A percentile compares a stretch with the other conserved stretches of the same genome.
These are phyloP conservation scores for Castanea mollissima DNA, from an alignment of 306 rosid genomes.

Conservation along the genomic window DNA sequence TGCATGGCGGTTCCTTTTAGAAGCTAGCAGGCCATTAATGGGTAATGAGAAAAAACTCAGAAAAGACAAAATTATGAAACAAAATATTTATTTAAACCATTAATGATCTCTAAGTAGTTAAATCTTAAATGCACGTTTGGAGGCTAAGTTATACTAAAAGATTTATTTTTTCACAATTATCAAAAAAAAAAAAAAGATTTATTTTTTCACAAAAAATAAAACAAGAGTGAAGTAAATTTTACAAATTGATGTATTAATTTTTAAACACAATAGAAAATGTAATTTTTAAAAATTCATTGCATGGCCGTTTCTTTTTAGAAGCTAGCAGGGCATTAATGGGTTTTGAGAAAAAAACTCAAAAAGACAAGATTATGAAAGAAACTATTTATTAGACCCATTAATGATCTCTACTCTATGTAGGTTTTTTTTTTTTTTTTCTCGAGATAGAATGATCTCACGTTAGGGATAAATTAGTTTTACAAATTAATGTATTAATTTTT, in stretches of 20 bases:
- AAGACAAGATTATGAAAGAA: slow-evolving; percentile 39
- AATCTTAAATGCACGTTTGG: background rate
- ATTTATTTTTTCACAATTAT: background rate
- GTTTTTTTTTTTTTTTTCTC: no score
- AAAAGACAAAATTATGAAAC: slow-evolving; percentile 41
- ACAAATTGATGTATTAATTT: no score
- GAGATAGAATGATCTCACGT: no score
- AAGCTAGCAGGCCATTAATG: slow-evolving; percentile 49
- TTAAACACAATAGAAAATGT: background rate
- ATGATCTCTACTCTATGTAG: background rate
- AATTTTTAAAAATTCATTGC: slow-evolving; percentile 18
- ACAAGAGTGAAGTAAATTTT: no score
- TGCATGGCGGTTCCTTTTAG: slow-evolving; percentile 23
- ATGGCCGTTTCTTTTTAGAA: slow-evolving; percentile 23
- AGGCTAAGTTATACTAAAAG: background rate
- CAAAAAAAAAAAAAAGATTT: background rate
- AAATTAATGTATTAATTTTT: no score
- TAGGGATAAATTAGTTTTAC: no score
- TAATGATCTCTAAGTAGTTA: background rate
- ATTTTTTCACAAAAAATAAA: no score
- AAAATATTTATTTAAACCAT: slow-evolving; percentile 23
- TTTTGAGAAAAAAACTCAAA: slow-evolving; percentile 6
- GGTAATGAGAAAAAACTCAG: slow-evolving; percentile 36
- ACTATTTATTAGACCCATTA: slow-evolving; percentile 25
- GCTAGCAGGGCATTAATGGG: slow-evolving; percentile 46